Percentiles rank a stretch among this genome's conserved stretches.
phyloP scores from a whole-genome alignment of 257 asterid species.

The Nemophila menziesii region DNA sequence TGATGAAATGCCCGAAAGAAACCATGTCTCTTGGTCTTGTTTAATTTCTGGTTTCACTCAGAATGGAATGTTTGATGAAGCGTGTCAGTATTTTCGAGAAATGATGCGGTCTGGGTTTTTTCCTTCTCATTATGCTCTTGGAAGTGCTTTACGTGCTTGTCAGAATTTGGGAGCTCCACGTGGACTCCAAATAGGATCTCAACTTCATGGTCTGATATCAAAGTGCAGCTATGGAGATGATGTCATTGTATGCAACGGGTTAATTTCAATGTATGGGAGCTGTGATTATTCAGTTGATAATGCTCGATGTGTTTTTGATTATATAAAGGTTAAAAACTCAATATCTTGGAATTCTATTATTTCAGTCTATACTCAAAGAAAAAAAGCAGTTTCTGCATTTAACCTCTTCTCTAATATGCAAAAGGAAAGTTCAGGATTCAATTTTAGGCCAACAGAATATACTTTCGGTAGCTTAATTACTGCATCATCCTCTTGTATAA shows the following conservation, averaged over 20 bases:
- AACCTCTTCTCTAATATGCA: constrained; percentile 55
- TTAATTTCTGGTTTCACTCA: constrained; percentile 65
- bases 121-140: constrained; percentile 63
- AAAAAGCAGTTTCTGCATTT: constrained; percentile 45
- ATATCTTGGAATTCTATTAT: constrained; percentile 82
- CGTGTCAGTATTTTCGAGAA: constrained; percentile 40
- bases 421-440: constrained; percentile 28
- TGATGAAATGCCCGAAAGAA: constrained; percentile 66
- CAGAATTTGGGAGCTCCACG: constrained; percentile 46
- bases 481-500: constrained; percentile 32
- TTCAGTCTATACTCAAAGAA: constrained; percentile 72
- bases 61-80: constrained; percentile 43
- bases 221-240: constrained; percentile 43
- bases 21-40: constrained; percentile 77
- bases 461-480: constrained; percentile 76
- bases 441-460: constrained; percentile 54
- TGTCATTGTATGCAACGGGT: constrained; percentile 64
- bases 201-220: constrained; percentile 58
- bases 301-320: constrained; percentile 52
- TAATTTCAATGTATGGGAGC: constrained; percentile 82
- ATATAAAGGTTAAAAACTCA: constrained; percentile 32
- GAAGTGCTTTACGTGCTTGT: constrained; percentile 81
- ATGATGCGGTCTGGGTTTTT: constrained; percentile 49
- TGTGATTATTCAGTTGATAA: constrained; percentile 30
- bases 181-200: constrained; percentile 57